A percentile compares a stretch with the other conserved stretches of the same genome.
These are phyloP conservation scores for Sorghum bicolor DNA, from an alignment of 176 grass and related monocot species.

Conservation along the genomic window Sorghum_bicolor_NCBIv3 NC_012877.2:8206001-8206500, in stretches of 20 bases:
- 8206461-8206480: not conserved
- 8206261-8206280: not conserved
- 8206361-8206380: not conserved
- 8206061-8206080: not conserved
- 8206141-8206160: not conserved
- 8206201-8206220: not conserved
- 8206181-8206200: too few species aligned
- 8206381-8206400: not conserved
- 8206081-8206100: not conserved
- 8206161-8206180: not conserved
- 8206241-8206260: not conserved
- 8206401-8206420: constrained; percentile 28
- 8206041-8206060: not conserved
- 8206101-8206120: not conserved
- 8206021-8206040: not conserved
- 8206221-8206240: not conserved
- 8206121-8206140: not conserved
- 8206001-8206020: not conserved
- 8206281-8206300: not conserved
- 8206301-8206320: not conserved
- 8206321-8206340: not conserved
- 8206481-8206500: constrained; percentile 1
- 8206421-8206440: constrained; percentile 15
- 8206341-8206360: constrained; percentile 28
- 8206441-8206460: not conserved